Base-by-base conservation (phyloP, 805 yeast genomes). In the Wickerhamomyces sydowiorum region DNA sequence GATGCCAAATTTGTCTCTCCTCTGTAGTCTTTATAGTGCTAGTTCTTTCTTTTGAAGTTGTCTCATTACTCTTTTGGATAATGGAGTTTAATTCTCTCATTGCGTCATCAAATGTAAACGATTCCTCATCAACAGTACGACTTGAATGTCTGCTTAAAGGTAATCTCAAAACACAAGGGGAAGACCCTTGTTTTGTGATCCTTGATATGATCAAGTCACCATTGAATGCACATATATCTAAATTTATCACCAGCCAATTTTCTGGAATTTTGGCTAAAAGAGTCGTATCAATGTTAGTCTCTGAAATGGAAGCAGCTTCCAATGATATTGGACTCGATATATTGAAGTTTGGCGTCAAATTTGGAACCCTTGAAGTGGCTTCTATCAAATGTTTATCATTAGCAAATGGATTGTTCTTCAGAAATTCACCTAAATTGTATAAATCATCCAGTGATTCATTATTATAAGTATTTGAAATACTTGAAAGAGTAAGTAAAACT, bases 1-100 rank as follows among this genome's bases (percentile, higher is more conserved):
- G 69, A 96, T 97, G 93, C 96, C 97, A 91, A 7, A 64, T 48
- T 36, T 70, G 72, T 38, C 88, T 69, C 24, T 80, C 83, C 33
- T 78, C 82, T 36, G 73, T 69, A 0, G 87, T 71, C 4, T 56
- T 65, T 2, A 85, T 75, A 1, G 52, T 55, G 0, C 76, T 65
- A 0, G 88, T 80, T 1, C 75, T 69, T 27, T 72, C 76, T 1
- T 61, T 45, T 18, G 74, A 70, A 0, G 91, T 82, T 0, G 87
- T 75, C 4, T 59, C 51, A 48, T 86, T 79, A 56, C 91, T 88
- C 40, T 70, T 69, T 0, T 59, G 48, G 19, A 89, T 81, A 7
- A 90, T 81, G 0, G 54, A 46, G 4, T 63, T 53, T 33, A 86
- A 57, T 38, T 74, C 78, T 0, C 53, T 46, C 29, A 73, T 56